Conservation (phyloP, 2,329 filamentous ascomycete genomes). For the Monosporascus ibericus region DNA sequence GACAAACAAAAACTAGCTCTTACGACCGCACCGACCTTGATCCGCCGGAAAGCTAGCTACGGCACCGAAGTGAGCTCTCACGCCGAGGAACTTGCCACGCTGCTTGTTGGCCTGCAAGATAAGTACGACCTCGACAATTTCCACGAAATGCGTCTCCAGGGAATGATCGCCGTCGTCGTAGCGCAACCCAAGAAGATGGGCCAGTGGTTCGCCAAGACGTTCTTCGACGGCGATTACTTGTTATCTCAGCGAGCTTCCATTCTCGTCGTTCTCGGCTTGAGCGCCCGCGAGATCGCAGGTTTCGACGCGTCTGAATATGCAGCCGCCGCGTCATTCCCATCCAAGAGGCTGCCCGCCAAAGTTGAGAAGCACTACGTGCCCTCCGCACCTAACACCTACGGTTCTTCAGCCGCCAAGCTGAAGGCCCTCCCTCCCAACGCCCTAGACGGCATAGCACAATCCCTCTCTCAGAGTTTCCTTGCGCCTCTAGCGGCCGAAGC, state of each 20-base stretch:
- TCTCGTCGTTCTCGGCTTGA: slow-evolving; percentile 74
- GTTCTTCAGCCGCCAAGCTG: slow-evolving; percentile 30
- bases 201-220: slow-evolving; percentile 75
- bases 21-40: slow-evolving; percentile 68
- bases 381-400: slow-evolving; percentile 17
- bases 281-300: slow-evolving; percentile 79
- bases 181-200: slow-evolving; percentile 73
- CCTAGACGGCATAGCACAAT: slow-evolving; percentile 61
- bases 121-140: slow-evolving; percentile 79
- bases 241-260: slow-evolving; percentile 76
- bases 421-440: slow-evolving; percentile 50
- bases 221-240: slow-evolving; percentile 90
- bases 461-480: slow-evolving; percentile 67
- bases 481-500: slow-evolving; percentile 75
- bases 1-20: slow-evolving; percentile 80
- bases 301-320: slow-evolving; percentile 54
- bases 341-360: slow-evolving; percentile 67
- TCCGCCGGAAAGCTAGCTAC: slow-evolving; percentile 82
- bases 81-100: slow-evolving; percentile 69
- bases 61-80: slow-evolving; percentile 85
- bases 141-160: slow-evolving; percentile 66
- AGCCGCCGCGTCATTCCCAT: slow-evolving; percentile 60
- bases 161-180: slow-evolving; percentile 74
- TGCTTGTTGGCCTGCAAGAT: slow-evolving; percentile 76
- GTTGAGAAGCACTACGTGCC: slow-evolving; percentile 64